Base-by-base conservation (phyloP, 139 green algal genomes). In the Mesotaenium endlicherianum region DNA sequence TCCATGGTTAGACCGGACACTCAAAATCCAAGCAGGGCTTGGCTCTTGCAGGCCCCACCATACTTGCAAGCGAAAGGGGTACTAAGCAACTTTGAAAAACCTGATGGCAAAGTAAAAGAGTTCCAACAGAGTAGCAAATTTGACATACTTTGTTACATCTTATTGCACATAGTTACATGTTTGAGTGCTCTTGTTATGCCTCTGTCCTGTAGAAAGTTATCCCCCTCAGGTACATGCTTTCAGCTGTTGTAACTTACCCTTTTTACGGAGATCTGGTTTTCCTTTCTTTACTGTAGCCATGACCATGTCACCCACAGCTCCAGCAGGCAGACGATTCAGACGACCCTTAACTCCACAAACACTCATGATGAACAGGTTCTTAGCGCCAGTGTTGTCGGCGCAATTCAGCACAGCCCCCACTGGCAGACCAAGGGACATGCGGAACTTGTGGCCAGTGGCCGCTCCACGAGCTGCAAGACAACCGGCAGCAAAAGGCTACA, bases 271-370 rank as follows among this genome's bases (percentile, higher is more conserved):
- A 85, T 99, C 97, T n/a, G 97, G 97, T 94, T 99, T 99, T 86
- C 97, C 97, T 93, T 99, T 99, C 95, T 99, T 99, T 30, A 98
- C 94, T n/a, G 93, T 97, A 75, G 94, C 95, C 95, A 99, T 98
- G 16, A 99, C 92, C 97, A 99, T 99, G 92, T 98, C 95, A 36
- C 97, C 97, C 72, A 86, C 86, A 41, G 88, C 90, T 44, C 93
- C 97, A 59, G 92, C 83, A 8, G 97, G 97, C 91, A 99, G 91
- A 57, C 95, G 92, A 92, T 99, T 99, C 41, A 99, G 92, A 60
- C 96, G 92, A 26, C 95, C 92, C 57, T 97, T 69, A n/a, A 91
- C 64, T n/a, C 86, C 81, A 47, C 90, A 87, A 40, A 98, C 97
- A 3, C 94, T 92, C 82, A 99, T 99, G 83, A 99, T 91, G 92